Evolutionary conservation across 1,139 yeast genomes (phyloP).

Genomic region (Zygoascus hellenicus): DNA sequence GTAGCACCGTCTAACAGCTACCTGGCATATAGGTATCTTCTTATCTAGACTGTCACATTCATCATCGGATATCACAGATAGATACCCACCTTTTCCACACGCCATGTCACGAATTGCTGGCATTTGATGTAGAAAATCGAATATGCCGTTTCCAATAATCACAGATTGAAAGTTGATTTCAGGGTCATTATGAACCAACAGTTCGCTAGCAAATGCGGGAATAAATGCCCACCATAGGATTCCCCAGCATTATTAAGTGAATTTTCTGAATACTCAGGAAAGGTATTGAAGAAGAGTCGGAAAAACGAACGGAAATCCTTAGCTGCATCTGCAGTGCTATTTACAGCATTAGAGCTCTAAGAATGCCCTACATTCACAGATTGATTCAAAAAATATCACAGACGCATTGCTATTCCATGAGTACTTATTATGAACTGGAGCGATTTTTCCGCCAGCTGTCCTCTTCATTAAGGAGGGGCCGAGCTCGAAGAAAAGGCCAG

Average conservation of each 20-base stretch:
- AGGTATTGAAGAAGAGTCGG: conserved; percentile 81
- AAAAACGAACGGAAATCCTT: conserved; percentile 89
- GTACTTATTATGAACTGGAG: conserved; percentile 50
- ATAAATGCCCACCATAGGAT: conserved; percentile 98
- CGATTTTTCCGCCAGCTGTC: no score
- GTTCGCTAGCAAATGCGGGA: conserved; percentile 88
- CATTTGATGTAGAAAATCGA: conserved; percentile 89
- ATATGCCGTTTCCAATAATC: conserved; percentile 91
- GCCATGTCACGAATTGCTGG: conserved; percentile 95
- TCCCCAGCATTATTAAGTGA: conserved; percentile 97
- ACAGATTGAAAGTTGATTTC: conserved; percentile 80
- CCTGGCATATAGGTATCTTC: conserved; percentile 70
- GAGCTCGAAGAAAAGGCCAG: conserved; percentile 21
- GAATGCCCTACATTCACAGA: conserved; percentile 77
- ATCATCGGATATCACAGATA: conserved; percentile 66
- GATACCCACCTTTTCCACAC: conserved; percentile 87
- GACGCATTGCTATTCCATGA: conserved; percentile 69
- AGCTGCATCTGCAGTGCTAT: conserved; percentile 64
- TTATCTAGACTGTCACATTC: conserved; percentile 73
- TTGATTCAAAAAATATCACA: conserved; percentile 63
- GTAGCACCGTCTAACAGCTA: conserved; percentile 77
- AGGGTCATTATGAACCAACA: conserved; percentile 56
- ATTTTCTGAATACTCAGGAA: conserved; percentile 69
- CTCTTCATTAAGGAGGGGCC: conserved; percentile 21
- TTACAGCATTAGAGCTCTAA: conserved; percentile 35